Base-by-base conservation (phyloP, 2,329 filamentous ascomycete genomes). In the Penicillium aurantiogriseum region DNA sequence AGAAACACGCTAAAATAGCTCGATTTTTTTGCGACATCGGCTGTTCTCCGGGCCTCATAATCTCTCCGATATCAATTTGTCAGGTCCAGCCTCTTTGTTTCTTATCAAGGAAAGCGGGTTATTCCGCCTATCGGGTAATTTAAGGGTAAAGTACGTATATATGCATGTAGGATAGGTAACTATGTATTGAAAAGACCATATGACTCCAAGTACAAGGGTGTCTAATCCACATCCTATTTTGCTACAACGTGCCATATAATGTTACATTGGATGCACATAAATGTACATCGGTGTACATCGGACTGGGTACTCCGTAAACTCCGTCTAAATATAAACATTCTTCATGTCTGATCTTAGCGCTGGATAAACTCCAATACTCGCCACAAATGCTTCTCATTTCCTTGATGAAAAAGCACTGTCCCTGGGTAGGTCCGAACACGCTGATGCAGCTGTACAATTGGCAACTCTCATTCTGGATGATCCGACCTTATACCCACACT, bases 11-110 rank as follows among this genome's bases (percentile, higher is more conserved):
- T 56, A 62, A 60, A 54, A 9, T 53, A 52, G 51, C 38, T 42
- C 39, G 23, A 25, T 48, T 57, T 43, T 51, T 57, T 49, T 15
- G 39, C 38, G 50, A 43, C 39, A 38, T 62, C 64, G 63, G 64
- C 42, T 50, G 57, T 64, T 60, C 58, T 61, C 61, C 64, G 63
- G 58, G 58, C 49, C 43, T 40, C 43, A 55, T 55, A 38, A 53
- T 57, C 23, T 39, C 25, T 43, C 55, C 56, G 47, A 42, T 57
- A 54, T 52, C 52, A 56, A 46, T 19, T n/a, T 48, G 29, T 39
- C 23, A 31, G n/a, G 44, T 46, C n/a, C 43, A 31, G 27, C 27
- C 13, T 47, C 19, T 45, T 45, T 29, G 10, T 21, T n/a, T 53
- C 27, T 55, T 52, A 56, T 52, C 35, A 15, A 35, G 25, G 27